These are phyloP conservation scores for Fomitiporia mediterranea DNA, from an alignment of 1,284 basidiomycete genomes.

Conservation along the genomic window DNA sequence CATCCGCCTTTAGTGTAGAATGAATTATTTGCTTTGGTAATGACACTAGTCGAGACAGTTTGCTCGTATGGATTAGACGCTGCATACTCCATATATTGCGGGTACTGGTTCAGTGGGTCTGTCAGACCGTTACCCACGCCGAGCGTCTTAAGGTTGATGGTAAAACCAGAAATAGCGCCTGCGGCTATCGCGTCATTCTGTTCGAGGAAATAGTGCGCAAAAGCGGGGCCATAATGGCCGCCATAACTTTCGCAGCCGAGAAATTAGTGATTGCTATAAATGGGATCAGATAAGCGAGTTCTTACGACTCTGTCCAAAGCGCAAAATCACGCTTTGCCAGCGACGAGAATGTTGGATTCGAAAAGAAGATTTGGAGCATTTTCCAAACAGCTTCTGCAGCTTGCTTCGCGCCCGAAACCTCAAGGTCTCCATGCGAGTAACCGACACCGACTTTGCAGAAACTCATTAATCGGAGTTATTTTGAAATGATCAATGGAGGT, in stretches of 20 bases:
- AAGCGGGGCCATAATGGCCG: slow-evolving; percentile 61
- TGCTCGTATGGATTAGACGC: slow-evolving; percentile 51
- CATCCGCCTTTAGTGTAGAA: slow-evolving; percentile 47
- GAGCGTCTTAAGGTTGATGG: slow-evolving; percentile 57
- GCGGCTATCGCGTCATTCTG: slow-evolving; percentile 56
- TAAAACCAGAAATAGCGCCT: slow-evolving; percentile 41
- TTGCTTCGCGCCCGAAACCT: slow-evolving; percentile 46
- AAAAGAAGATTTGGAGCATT: slow-evolving; percentile 65
- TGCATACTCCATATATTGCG: slow-evolving; percentile 51
- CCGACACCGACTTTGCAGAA: slow-evolving; percentile 43
- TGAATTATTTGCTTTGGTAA: slow-evolving; percentile 39
- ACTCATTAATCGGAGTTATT: not conserved
- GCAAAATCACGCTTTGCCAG: slow-evolving; percentile 47
- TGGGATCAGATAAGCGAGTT: not conserved
- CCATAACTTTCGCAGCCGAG: slow-evolving; percentile 39
- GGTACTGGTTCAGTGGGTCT: slow-evolving; percentile 54
- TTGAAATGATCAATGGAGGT: not conserved
- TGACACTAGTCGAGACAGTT: slow-evolving; percentile 38
- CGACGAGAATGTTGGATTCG: slow-evolving; percentile 52
- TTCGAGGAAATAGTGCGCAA: slow-evolving; percentile 52
- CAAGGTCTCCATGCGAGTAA: slow-evolving; percentile 50
- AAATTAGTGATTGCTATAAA: not conserved
- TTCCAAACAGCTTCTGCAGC: slow-evolving; percentile 57
- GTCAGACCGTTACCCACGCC: slow-evolving; percentile 64
- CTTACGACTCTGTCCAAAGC: slow-evolving; percentile 58